Conservation (phyloP, 164 flowering plant genomes). For the Aristolochia contorta region DNA sequence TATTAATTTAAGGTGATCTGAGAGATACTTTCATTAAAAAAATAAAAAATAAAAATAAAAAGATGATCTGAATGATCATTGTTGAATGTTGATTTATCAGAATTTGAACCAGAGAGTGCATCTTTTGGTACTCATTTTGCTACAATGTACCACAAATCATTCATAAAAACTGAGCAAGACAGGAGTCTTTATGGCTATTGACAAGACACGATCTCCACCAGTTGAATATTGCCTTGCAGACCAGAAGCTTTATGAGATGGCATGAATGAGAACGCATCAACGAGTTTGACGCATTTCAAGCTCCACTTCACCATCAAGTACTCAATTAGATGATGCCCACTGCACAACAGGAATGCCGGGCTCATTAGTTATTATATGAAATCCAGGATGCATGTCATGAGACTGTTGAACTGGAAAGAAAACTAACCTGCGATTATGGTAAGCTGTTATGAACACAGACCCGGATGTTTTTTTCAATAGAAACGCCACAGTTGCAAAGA, state of each 20-base stretch:
- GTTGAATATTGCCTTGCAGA: constrained; percentile 66
- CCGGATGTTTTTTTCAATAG: constrained; percentile 64
- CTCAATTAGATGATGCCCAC: constrained; percentile 94
- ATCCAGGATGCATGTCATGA: too few relatives aligned
- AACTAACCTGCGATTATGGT: constrained; percentile 77
- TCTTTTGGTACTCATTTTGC: too few relatives aligned
- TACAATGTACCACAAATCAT: background rate
- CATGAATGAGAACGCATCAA: constrained; percentile 81
- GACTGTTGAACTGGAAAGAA: background rate
- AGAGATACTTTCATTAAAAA: too few relatives aligned
- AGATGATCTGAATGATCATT: too few relatives aligned
- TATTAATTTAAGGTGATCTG: too few relatives aligned
- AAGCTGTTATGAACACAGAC: constrained; percentile 76
- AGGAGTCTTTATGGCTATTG: background rate
- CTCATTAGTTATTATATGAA: background rate
- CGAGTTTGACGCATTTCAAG: constrained; percentile 67
- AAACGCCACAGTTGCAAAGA: constrained; percentile 83
- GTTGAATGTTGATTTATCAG: too few relatives aligned
- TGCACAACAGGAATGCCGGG: constrained; percentile 12
- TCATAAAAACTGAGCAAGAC: background rate
- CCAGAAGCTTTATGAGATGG: constrained; percentile 54
- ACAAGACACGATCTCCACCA: constrained; percentile 56
- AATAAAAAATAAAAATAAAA: too few relatives aligned
- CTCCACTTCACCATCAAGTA: constrained; percentile 91
- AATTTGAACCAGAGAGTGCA: too few relatives aligned